Base-by-base conservation (phyloP, 192 early-diverging fungal species). In the Paraglomus occultum region DNA sequence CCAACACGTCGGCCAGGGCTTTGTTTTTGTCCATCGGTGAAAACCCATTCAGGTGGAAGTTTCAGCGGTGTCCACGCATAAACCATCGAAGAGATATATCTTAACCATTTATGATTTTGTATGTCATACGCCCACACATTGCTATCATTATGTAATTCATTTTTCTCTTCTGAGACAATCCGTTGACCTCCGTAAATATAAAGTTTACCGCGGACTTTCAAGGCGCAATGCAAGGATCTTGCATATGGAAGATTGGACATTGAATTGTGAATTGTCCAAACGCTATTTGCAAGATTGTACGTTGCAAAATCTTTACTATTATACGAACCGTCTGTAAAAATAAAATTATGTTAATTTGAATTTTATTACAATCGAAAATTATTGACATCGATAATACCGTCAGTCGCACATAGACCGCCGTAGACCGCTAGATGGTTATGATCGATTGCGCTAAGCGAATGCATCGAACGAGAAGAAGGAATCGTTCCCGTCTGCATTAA, bases 261-360 rank as follows among this genome's bases (percentile, higher is more conserved):
- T 5, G 15, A 8, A 12, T 11, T 3, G 8, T 38, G 40, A n/a
- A 2, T 12, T 17, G 10, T 50, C 63, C 63, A 65, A 39, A 5
- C 51, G 18, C 51, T 51, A 11, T 22, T 51, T 12, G 4, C 15
- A 6, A 38, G 15, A 51, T 38, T 10, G 43, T 65, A 65, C 4
- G 51, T 65, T 1, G 18, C 15, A 51, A 65, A 38, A 31, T 65
- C 63, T 65, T 65, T 65, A 2, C 15, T 48, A 50, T 65, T 39
- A 51, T 39, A 64, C n/a, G n/a, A n/a, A n/a, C n/a, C n/a, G 10
- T 55, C 5, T 47, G 20, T 47, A 48, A n/a, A n/a, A n/a, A n/a
- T n/a, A n/a, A n/a, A n/a, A n/a, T n/a, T n/a, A n/a, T n/a, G n/a
- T n/a, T n/a, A n/a, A n/a, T n/a, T n/a, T n/a, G n/a, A n/a, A n/a